Base-by-base conservation (phyloP, 2,329 filamentous ascomycete species). In the Didymella glomerata region DNA sequence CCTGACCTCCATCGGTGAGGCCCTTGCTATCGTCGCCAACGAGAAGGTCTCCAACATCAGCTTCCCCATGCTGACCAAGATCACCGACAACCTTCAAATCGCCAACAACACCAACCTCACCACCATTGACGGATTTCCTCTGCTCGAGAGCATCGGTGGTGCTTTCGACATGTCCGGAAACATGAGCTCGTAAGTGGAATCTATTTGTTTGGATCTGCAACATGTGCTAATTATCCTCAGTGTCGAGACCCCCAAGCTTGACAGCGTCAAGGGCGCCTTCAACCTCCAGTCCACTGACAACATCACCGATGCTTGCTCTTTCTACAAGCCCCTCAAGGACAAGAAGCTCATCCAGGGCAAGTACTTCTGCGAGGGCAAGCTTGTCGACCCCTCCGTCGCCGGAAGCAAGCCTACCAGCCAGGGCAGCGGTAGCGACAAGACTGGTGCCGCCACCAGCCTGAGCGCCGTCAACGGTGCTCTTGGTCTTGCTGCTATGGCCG, bases 101-200 rank as follows among this genome's bases (percentile, higher is more conserved):
- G 89, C 91, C 80, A 96, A 97, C 87, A 97, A 98, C 88, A 91
- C 92, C 61, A 82, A 83, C 55, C 85, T 97, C 32, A 69, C 79
- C 56, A 76, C 81, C 61, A 83, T 97, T 56, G 79, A 85, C 65
- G 87, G 86, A 32, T 90, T 98, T 80, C 84, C 85, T 62, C 76
- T 82, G 65, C 85, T 99, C 27, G 75, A 85, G 74, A 85, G 82
- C 54, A 86, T 97, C 59, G 85, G 68, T 65, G 94, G 93, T 81
- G 92, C 92, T 71, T 84, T 98, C 74, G 89, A 92, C 77, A 87
- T 97, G 77, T 88, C 88, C 70, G 95, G 95, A 72, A 90, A 88
- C 82, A 96, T 97, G 79, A 85, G 87, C 64, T 83, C 86, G 92
- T 96, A 85, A 83, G 91, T 86, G 18, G 13, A 2, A 2, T 13